Evolutionary conservation across 2,329 filamentous ascomycete species (phyloP).

Genomic region (Talaromyces sp.): DNA sequence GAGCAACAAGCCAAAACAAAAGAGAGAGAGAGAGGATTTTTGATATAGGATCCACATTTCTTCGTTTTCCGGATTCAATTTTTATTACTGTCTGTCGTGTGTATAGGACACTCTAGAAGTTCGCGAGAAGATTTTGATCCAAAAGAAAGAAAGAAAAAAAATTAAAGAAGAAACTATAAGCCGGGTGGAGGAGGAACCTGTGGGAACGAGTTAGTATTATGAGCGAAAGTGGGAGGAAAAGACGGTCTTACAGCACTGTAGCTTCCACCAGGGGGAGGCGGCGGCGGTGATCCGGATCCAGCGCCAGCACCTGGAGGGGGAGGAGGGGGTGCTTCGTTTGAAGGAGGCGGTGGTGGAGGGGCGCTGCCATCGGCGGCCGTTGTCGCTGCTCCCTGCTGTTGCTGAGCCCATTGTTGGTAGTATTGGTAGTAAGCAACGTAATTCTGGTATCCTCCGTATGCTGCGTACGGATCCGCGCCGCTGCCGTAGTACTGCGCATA

Average conservation of each 20-base stretch:
- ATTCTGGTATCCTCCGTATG: conserved; percentile 83
- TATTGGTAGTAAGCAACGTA: conserved; percentile 60
- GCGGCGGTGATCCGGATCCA: conserved; percentile 53
- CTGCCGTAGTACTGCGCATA: conserved; percentile 72
- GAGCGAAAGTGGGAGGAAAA: neutral
- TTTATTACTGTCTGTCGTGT: neutral
- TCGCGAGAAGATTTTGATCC: neutral
- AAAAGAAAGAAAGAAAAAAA: neutral
- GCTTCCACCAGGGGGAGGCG: conserved; percentile 46
- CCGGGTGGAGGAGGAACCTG: conserved; percentile 51
- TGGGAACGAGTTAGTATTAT: neutral
- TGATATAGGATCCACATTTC: neutral
- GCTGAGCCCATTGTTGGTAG: conserved; percentile 62
- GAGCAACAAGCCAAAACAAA: neutral
- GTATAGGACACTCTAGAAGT: neutral
- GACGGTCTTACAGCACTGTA: conserved; percentile 59
- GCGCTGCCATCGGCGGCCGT: conserved; percentile 37
- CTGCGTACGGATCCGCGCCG: conserved; percentile 74
- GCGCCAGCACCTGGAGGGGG: conserved; percentile 55
- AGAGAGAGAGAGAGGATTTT: neutral
- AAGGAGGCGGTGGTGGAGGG: conserved; percentile 25
- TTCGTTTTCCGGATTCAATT: neutral
- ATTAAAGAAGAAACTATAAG: conserved; percentile 25
- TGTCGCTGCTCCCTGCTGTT: conserved; percentile 41
- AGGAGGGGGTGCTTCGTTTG: conserved; percentile 41